Evolutionary conservation across 1,139 yeast genomes (phyloP).

Genomic region (Saccharomyces pastorianus): DNA sequence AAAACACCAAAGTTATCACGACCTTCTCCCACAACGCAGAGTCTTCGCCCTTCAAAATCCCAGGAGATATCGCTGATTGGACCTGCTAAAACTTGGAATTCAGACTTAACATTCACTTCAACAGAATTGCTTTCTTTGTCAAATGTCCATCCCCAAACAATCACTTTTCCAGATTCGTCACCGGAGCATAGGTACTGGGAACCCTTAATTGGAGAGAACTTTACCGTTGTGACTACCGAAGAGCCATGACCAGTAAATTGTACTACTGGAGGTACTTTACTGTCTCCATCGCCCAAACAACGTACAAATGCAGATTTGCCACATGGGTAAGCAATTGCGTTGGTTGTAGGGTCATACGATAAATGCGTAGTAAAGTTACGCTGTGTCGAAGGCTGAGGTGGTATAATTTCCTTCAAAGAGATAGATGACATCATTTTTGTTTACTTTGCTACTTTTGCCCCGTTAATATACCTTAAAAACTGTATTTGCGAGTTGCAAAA

Average conservation of each 20-base stretch:
- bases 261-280: conserved; percentile 32
- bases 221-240: conserved; percentile 67
- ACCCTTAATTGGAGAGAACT: conserved; percentile 61
- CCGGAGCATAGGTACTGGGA: conserved; percentile 91
- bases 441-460: neutral
- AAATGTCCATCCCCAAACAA: conserved; percentile 62
- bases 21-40: conserved; percentile 94
- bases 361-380: conserved; percentile 59
- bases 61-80: conserved; percentile 78
- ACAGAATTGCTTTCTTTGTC: conserved; percentile 17
- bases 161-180: conserved; percentile 78
- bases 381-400: conserved; percentile 78
- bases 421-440: conserved; percentile 14
- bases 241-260: conserved; percentile 68
- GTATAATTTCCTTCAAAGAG: conserved; percentile 34
- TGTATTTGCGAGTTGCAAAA: neutral
- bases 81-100: conserved; percentile 74
- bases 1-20: conserved; percentile 88
- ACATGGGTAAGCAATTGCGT: conserved; percentile 69
- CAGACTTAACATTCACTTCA: conserved; percentile 66
- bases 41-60: conserved; percentile 82
- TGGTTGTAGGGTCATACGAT: conserved; percentile 60
- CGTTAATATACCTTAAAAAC: neutral
- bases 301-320: conserved; percentile 77
- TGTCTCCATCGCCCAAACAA: conserved; percentile 43